Evolutionary conservation across 192 early-diverging fungal species (phyloP), one percentile per base, ranked within the genome.

Genomic region (Backusella luteola): DNA sequence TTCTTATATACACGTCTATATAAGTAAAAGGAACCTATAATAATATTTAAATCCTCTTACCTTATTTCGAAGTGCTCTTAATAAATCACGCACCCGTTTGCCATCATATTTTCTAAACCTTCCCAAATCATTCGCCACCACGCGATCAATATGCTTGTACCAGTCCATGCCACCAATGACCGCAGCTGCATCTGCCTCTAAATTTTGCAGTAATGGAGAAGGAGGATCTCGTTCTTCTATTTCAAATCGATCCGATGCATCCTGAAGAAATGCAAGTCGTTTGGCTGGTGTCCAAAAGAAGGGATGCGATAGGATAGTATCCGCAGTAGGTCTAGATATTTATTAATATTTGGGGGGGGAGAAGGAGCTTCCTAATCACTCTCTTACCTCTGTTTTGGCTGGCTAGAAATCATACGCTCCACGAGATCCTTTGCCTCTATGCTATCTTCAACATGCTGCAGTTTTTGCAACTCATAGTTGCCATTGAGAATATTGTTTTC

Each of bases 61-160:
- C 56, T 98, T 98, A 80, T 99, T 99, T 53, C 97, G 89, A 52
- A 99, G 83, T 6, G 94, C 92, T 63, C 97, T 89, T 78, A 99
- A 81, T 73, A 99, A 83, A 82, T 99, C 96, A 17, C 94, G 89
- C 42, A 98, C 85, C 12, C 86, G 87, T 34, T 85, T 86, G 3
- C 92, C 94, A 77, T 96, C 95, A 82, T 99, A 99, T 84, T 95
- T 96, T 74, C 97, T 87, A 84, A 93, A 96, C 81, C 96, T 97
- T 67, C 93, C 91, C 81, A 99, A 83, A 77, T 96, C 92, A 76
- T 93, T 93, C 35, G 89, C 86, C 56, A 94, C 79, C 19, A 85
- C 87, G 73, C 83, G 84, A 73, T 97, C 94, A 66, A 96, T 85
- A 8, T 85, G 85, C 29, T 88, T 83, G 42, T 88, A 86, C 96